Conservation (phyloP, 495 filamentous ascomycete species). For the Penicillium robsamsonii region DNA sequence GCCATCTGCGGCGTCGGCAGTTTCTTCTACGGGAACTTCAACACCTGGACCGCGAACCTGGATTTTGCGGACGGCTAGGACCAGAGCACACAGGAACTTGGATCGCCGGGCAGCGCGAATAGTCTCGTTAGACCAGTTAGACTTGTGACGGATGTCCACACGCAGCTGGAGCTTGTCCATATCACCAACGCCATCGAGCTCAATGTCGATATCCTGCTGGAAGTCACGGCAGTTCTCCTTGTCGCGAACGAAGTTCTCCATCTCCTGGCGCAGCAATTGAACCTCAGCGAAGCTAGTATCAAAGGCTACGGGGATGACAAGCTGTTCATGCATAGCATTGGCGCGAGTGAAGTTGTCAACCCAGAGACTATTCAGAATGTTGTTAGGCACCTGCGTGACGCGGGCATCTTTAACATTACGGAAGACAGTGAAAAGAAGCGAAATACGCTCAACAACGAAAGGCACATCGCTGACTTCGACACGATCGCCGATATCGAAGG, state of each 20-base stretch:
- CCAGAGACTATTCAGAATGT: constrained; percentile 84
- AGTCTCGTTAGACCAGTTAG: constrained; percentile 92
- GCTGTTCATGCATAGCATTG: constrained; percentile 85
- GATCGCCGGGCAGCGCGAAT: constrained; percentile 79
- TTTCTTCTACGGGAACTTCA: constrained; percentile 62
- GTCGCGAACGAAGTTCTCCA: constrained; percentile 78
- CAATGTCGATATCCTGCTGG: constrained; percentile 76
- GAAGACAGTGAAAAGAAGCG: constrained; percentile 91
- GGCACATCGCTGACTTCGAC: constrained; percentile 73
- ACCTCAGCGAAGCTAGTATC: constrained; percentile 87
- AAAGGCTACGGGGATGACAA: constrained; percentile 76
- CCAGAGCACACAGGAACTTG: constrained; percentile 95
- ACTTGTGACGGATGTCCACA: constrained; percentile 85
- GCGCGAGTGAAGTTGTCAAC: constrained; percentile 89
- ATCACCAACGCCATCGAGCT: constrained; percentile 74
- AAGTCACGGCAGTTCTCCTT: constrained; percentile 91
- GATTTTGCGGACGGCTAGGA: constrained; percentile 79
- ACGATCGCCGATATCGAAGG: constrained; percentile 88
- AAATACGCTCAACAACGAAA: constrained; percentile 88
- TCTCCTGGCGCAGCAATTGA: constrained; percentile 73
- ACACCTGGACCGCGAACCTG: constrained; percentile 83
- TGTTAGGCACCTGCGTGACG: constrained; percentile 86
- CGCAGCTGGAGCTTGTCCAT: constrained; percentile 84
- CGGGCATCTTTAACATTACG: constrained; percentile 77
- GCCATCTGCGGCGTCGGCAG: constrained; percentile 56